Evolutionary conservation across 345 rosid genomes (phyloP).

Genomic region (Passiflora organensis): DNA sequence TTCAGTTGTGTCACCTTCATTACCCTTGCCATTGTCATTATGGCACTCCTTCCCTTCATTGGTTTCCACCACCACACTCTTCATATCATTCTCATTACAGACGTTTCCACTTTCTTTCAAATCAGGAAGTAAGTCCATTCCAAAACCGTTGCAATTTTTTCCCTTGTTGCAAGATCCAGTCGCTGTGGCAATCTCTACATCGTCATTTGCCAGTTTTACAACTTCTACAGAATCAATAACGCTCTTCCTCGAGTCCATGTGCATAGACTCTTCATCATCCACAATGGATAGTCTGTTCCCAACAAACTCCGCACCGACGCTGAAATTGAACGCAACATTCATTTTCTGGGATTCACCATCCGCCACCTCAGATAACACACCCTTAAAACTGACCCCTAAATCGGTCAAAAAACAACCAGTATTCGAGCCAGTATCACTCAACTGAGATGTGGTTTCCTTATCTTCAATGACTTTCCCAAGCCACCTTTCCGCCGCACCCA

Average conservation of each 20-base stretch:
- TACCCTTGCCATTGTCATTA: not conserved
- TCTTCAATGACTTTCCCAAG: conserved; percentile 21
- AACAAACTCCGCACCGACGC: conserved; percentile 11
- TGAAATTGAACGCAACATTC: conserved; percentile 17
- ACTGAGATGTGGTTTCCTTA: not conserved
- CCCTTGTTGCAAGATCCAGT: conserved; percentile 7
- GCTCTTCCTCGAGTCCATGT: conserved; percentile 14
- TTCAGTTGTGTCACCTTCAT: conserved; percentile 13
- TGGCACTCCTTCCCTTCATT: conserved; percentile 9
- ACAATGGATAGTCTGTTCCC: too few species aligned
- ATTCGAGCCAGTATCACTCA: conserved; percentile 8
- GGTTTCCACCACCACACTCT: conserved; percentile 14
- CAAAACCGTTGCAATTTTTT: conserved; percentile 13
- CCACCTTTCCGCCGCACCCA: conserved; percentile 42
- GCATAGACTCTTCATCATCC: conserved; percentile 25
- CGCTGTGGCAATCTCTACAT: conserved; percentile 18
- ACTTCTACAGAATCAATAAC: conserved; percentile 16
- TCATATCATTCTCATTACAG: conserved; percentile 19
- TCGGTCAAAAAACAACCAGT: conserved; percentile 23
- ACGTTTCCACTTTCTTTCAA: conserved; percentile 10
- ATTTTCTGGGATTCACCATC: conserved; percentile 3
- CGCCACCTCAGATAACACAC: conserved; percentile 22
- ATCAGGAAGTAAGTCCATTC: conserved; percentile 11
- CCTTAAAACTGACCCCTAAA: conserved; percentile 31
- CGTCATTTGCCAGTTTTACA: conserved; percentile 20